A percentile compares a stretch with the other conserved stretches of the same genome.
These are phyloP conservation scores for Trebouxiophyceae sp. DNA, from an alignment of 163 green algal species.

Conservation along the genomic window DNA sequence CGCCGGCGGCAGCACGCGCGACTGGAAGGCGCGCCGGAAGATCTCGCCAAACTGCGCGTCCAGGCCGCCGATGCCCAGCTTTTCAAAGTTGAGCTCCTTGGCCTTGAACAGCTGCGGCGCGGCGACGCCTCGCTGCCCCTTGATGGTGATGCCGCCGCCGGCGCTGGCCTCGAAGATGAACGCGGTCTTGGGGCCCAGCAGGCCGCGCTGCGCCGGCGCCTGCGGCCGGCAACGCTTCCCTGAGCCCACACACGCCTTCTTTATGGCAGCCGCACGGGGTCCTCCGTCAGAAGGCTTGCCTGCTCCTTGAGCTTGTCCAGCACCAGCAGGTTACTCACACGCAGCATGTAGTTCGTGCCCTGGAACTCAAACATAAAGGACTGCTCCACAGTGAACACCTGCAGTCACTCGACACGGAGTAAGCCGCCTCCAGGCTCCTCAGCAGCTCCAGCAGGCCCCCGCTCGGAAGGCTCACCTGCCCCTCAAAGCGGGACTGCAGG, in stretches of 20 bases:
- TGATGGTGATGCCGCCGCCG: conserved; percentile 2
- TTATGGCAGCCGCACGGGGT: too few species aligned
- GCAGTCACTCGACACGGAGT: conserved; percentile 2
- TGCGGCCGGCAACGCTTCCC: conserved; percentile 9
- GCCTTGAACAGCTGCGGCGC: conserved; percentile 85
- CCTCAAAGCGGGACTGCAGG: neutral
- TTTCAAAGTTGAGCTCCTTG: conserved; percentile 94
- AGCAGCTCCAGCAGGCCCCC: too few species aligned
- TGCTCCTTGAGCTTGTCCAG: conserved; percentile 19
- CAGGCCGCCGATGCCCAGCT: conserved; percentile 93
- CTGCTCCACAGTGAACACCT: conserved; percentile 78
- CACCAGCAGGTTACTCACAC: conserved; percentile 48
- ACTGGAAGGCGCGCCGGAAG: conserved; percentile 96
- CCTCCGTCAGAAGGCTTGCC: too few species aligned
- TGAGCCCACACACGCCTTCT: too few species aligned
- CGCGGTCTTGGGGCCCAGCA: conserved; percentile 23
- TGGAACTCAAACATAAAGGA: conserved; percentile 81
- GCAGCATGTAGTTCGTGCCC: conserved; percentile 73
- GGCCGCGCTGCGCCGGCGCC: conserved; percentile 17
- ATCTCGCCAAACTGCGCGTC: conserved; percentile 96
- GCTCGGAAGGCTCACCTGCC: too few species aligned
- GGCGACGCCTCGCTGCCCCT: conserved; percentile 38
- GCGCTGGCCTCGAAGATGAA: conserved; percentile 30
- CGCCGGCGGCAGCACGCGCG: conserved; percentile 81
- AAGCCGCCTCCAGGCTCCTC: too few species aligned